Conservation (phyloP, 331 rosid species). For the Malus hybrid region DNA sequence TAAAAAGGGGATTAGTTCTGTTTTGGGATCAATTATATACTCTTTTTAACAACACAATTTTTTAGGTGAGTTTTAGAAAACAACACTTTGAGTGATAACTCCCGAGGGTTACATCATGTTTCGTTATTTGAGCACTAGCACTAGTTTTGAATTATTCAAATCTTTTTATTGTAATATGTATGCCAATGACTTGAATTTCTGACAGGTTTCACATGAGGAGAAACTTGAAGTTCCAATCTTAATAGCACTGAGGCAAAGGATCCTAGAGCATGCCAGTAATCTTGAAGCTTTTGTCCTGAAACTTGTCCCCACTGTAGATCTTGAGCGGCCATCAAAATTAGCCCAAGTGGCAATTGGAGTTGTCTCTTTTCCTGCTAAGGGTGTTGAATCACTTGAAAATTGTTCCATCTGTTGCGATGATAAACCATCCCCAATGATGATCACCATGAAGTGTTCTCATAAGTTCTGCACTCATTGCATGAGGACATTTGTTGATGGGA, state of each 20-base stretch:
- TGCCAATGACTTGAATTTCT: conserved; percentile 16
- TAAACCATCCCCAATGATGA: conserved; percentile 63
- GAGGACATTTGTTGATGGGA: conserved; percentile 65
- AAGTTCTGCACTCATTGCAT: conserved; percentile 80
- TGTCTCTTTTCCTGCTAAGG: conserved; percentile 49
- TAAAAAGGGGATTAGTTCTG: neutral
- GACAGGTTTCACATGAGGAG: conserved; percentile 57
- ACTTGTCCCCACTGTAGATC: conserved; percentile 49
- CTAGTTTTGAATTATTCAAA: neutral
- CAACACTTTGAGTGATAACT: neutral
- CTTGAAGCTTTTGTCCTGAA: conserved; percentile 67
- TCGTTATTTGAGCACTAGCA: neutral
- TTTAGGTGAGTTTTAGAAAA: neutral
- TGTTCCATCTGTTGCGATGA: conserved; percentile 91
- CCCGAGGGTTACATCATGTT: neutral
- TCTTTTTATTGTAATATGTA: neutral
- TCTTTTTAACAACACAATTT: neutral
- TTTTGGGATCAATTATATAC: neutral
- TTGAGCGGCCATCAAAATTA: conserved; percentile 64
- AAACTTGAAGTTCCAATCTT: conserved; percentile 61
- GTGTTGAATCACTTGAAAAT: conserved; percentile 42
- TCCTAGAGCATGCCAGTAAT: conserved; percentile 58
- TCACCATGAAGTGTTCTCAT: conserved; percentile 82
- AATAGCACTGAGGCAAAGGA: conserved; percentile 70
- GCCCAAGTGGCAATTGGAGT: conserved; percentile 91